A percentile compares a stretch with the other conserved stretches of the same genome.
These are phyloP conservation scores for Podosphaera leucotricha DNA, from an alignment of 2,329 filamentous ascomycete genomes.

Conservation along the genomic window DNA sequence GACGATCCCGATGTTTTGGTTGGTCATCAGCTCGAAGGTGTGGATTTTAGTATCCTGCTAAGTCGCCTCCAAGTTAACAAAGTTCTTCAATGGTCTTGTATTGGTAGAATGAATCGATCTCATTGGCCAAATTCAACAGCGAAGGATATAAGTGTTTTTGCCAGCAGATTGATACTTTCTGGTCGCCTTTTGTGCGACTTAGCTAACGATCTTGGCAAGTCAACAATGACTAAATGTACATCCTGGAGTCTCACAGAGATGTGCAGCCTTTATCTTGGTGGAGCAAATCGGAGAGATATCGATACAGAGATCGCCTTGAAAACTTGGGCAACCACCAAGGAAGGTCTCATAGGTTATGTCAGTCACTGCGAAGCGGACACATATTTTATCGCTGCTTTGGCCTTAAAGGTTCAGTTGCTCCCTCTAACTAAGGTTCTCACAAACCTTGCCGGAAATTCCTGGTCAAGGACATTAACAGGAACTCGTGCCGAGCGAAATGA, in stretches of 20 bases:
- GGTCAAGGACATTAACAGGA: constrained; percentile 85
- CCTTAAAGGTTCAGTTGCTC: constrained; percentile 72
- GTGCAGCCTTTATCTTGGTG: constrained; percentile 70
- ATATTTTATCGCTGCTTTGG: constrained; percentile 81
- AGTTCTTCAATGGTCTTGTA: constrained; percentile 80
- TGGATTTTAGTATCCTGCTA: constrained; percentile 79
- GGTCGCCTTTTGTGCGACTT: constrained; percentile 83
- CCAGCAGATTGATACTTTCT: constrained; percentile 70
- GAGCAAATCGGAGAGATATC: constrained; percentile 44
- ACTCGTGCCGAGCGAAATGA: constrained; percentile 95
- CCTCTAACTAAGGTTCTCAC: constrained; percentile 87
- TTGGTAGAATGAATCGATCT: constrained; percentile 61
- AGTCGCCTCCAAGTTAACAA: constrained; percentile 75
- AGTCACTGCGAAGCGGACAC: constrained; percentile 89
- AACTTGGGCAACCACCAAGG: constrained; percentile 62
- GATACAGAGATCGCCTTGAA: constrained; percentile 74
- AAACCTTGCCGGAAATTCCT: constrained; percentile 92
- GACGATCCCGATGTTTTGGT: constrained; percentile 85
- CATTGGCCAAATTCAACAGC: constrained; percentile 76
- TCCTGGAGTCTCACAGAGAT: constrained; percentile 97
- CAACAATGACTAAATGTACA: constrained; percentile 88
- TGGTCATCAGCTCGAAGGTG: constrained; percentile 89
- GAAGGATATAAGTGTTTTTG: constrained; percentile 77
- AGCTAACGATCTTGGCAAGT: constrained; percentile 91
- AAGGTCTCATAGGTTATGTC: constrained; percentile 79